Conservation (phyloP, 2,329 filamentous ascomycete species). For the Talaromyces sp. region DNA sequence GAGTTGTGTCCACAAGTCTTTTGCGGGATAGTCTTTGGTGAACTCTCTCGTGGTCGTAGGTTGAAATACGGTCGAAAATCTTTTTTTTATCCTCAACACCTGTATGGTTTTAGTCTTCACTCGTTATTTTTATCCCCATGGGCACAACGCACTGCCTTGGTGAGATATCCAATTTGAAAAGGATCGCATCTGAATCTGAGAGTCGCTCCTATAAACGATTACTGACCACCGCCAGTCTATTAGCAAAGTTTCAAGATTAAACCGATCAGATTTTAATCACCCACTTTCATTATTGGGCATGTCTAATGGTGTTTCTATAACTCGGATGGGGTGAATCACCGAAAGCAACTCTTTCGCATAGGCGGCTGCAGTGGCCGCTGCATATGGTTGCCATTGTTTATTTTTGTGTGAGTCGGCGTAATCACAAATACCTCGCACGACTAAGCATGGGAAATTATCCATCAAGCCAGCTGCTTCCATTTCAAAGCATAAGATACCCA, state of each 20-base stretch:
- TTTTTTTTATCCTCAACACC: not conserved
- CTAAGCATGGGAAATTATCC: slow-evolving; percentile 11
- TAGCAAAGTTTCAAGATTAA: too few species aligned
- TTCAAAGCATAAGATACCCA: slow-evolving; percentile 8
- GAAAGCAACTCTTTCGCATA: slow-evolving; percentile 15
- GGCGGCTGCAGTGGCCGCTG: slow-evolving; percentile 13
- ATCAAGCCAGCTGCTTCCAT: slow-evolving; percentile 5
- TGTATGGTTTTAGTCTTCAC: not conserved
- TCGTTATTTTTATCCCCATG: not conserved
- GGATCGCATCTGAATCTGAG: not conserved
- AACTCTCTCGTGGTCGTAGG: slow-evolving; percentile 15
- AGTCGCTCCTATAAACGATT: not conserved
- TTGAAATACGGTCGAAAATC: slow-evolving; percentile 13
- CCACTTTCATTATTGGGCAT: too few species aligned
- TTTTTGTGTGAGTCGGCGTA: slow-evolving; percentile 13
- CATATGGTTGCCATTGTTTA: slow-evolving; percentile 11
- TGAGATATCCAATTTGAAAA: not conserved
- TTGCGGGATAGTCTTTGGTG: slow-evolving; percentile 16
- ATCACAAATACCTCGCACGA: slow-evolving; percentile 13
- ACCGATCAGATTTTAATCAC: too few species aligned
- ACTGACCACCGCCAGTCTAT: too few species aligned
- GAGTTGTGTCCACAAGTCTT: slow-evolving; percentile 14
- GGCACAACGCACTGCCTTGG: not conserved
- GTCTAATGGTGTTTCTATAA: not conserved
- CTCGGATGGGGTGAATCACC: not conserved